Evolutionary conservation across 1,284 basidiomycete species (phyloP).

Genomic region (Moniliophthora roreri): DNA sequence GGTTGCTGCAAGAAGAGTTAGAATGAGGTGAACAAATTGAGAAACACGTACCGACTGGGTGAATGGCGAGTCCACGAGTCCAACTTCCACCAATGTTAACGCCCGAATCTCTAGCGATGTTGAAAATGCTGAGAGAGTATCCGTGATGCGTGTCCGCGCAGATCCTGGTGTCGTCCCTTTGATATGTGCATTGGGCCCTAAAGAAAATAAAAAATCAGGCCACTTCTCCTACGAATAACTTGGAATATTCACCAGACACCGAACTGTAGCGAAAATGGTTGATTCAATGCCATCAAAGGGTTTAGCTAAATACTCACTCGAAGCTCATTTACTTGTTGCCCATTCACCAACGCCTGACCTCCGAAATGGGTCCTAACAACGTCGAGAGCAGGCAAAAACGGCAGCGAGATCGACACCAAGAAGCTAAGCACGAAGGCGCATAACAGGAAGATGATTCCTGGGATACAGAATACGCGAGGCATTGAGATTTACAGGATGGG

Average conservation of each 20-base stretch:
- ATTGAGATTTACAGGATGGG: conserved; percentile 28
- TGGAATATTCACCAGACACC: conserved; percentile 53
- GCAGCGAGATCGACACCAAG: conserved; percentile 69
- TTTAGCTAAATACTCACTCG: conserved; percentile 38
- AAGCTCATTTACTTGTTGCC: conserved; percentile 40
- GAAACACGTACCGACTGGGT: conserved; percentile 61
- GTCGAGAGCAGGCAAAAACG: conserved; percentile 63
- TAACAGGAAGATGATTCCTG: conserved; percentile 61
- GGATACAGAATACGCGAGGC: conserved; percentile 62
- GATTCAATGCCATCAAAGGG: conserved; percentile 8
- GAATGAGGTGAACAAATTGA: not conserved
- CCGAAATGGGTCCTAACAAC: conserved; percentile 56
- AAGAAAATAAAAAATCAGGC: not conserved
- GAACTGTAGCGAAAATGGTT: conserved; percentile 37
- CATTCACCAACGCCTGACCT: conserved; percentile 25
- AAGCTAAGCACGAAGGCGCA: conserved; percentile 64
- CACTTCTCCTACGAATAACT: not conserved
- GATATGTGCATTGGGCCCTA: conserved; percentile 59
- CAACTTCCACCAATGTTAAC: conserved; percentile 55
- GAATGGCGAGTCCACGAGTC: conserved; percentile 72
- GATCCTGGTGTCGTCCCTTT: conserved; percentile 41
- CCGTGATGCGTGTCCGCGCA: conserved; percentile 48
- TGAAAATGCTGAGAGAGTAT: conserved; percentile 47
- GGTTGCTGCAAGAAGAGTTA: conserved; percentile 43
- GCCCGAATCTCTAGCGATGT: conserved; percentile 29